Evolutionary conservation across 2,329 filamentous ascomycete species (phyloP).

Genomic region (Akanthomyces muscarius): DNA sequence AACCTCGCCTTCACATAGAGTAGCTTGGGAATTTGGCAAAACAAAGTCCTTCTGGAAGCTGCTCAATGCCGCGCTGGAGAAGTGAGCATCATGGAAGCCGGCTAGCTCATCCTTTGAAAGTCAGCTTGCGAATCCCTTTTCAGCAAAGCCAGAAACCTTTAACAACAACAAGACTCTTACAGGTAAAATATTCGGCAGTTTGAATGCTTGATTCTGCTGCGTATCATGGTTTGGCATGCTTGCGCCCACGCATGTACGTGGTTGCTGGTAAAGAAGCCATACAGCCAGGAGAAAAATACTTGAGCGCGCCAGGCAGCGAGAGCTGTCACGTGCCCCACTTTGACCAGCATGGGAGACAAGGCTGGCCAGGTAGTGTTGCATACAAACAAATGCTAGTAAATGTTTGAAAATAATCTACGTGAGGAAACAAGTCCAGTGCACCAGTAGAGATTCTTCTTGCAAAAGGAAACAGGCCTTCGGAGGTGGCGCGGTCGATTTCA

Average conservation of each 20-base stretch:
- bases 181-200: constrained; percentile 5
- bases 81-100: constrained; percentile 58
- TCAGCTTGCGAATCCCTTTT: constrained; percentile 20
- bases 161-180: neutral
- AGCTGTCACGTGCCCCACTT: constrained; percentile 14
- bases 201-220: neutral
- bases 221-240: constrained; percentile 9
- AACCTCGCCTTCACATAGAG: constrained; percentile 28
- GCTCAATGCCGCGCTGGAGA: constrained; percentile 44
- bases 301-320: neutral
- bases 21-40: constrained; percentile 26
- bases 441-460: too few relatives aligned
- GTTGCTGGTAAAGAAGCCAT: neutral
- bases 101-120: constrained; percentile 52
- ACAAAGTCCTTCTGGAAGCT: constrained; percentile 46
- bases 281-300: neutral
- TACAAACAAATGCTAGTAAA: neutral
- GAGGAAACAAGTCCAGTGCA: neutral
- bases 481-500: constrained; percentile 19
- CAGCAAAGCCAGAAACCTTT: neutral
- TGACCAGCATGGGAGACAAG: neutral
- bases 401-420: neutral
- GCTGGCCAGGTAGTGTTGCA: neutral
- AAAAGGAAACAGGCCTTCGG: neutral
- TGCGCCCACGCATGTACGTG: neutral